phyloP scores from a whole-genome alignment of 1,139 yeast genomes.

The Pichia sp. region DNA sequence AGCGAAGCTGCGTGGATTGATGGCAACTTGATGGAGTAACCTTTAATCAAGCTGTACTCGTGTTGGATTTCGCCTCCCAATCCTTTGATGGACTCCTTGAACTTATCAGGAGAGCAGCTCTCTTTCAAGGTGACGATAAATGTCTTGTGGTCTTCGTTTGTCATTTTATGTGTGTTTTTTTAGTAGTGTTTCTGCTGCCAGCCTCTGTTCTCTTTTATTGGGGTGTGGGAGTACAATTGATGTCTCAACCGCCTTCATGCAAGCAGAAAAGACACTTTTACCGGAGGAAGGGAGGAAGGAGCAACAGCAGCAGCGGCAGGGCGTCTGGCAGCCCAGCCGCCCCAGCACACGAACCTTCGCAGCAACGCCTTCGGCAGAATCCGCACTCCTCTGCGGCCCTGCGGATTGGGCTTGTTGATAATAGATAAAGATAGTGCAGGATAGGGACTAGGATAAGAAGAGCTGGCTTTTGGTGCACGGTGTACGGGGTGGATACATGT shows the following conservation, averaged over 20 bases:
- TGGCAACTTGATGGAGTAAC: slow-evolving; percentile 57
- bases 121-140: slow-evolving; percentile 21
- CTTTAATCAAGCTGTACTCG: slow-evolving; percentile 66
- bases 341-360: no score
- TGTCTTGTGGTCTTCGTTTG: slow-evolving; percentile 12
- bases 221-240: no score
- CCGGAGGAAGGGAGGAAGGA: no score
- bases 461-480: background rate
- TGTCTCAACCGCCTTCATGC: no score
- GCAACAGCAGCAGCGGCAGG: no score
- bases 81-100: slow-evolving; percentile 29
- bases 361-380: no score
- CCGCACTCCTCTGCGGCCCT: no score
- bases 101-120: slow-evolving; percentile 18
- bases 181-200: no score
- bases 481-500: background rate
- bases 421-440: background rate
- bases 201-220: no score
- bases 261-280: no score
- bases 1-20: slow-evolving; percentile 42
- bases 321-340: no score
- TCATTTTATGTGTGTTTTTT: slow-evolving; percentile 4
- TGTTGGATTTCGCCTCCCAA: slow-evolving; percentile 63
- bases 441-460: background rate
- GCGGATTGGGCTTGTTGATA: no score